Evolutionary conservation across 192 early-diverging fungal species (phyloP), one percentile per base, ranked within the genome.

Genomic region (Gonapodya sp.): DNA sequence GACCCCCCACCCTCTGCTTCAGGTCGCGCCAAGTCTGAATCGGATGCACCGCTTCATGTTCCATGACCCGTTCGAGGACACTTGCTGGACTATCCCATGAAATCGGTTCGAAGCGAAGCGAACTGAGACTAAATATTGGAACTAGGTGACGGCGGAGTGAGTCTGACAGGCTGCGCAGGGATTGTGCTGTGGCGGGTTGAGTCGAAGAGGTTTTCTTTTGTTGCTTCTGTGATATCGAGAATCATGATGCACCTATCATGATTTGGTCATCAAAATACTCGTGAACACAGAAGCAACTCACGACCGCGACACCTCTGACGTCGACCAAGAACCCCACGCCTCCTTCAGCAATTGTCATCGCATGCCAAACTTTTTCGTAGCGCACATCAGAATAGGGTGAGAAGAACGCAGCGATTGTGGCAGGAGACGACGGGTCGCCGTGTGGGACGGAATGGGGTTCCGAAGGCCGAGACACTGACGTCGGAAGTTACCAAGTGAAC

Each of bases 31-130:
- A 94, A 31, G 91, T 89, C 78, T 88, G 87, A 73, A 98, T 91
- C 1, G 93, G 90, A 82, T 98, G 96, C 1, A 98, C 96, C 0
- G 94, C 92, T 83, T 98, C 96, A 83, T 97, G 95, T 79, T 93
- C 85, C 32, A 88, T 89, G 30, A 95, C 87, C 92, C 46, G 46
- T 24, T 64, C 46, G 8, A 64, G 46, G 46, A 64, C 24, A 8
- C 46, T 8, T 24, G 46, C 46, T 8, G 46, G 46, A 24, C 46
- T 64, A 24, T 64, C 46, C 46, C 46, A 64, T 8, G 46, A 16
- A 24, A 64, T 64, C 8, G 46, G 46, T 24, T 64, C 8, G 46
- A 64, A 64, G 46, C 24, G 46, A 16, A 64, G 46, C 8, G 46
- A 8, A 24, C 8, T 16, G 46, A 24, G 24, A 24, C 24, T 64